A percentile compares a stretch with the other conserved stretches of the same genome.
Evolutionary conservation across 2,329 filamentous ascomycete species (phyloP).

Genomic region (Plectosphaerella cucumerina): DNA sequence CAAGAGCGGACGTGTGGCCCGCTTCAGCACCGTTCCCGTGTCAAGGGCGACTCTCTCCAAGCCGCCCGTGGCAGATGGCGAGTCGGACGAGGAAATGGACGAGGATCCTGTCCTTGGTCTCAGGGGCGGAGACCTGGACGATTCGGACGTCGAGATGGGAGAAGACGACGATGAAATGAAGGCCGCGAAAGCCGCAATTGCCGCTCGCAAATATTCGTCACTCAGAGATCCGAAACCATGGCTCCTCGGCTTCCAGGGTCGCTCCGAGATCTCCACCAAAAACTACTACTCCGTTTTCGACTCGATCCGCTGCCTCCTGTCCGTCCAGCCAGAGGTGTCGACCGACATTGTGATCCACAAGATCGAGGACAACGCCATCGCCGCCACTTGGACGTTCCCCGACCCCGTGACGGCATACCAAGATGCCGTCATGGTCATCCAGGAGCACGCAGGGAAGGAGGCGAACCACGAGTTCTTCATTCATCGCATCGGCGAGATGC

Average conservation of each 20-base stretch:
- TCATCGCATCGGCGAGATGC: conserved; percentile 3
- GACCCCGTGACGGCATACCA: conserved; percentile 5
- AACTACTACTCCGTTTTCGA: background rate
- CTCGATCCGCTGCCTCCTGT: background rate
- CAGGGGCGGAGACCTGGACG: background rate
- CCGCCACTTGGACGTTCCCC: conserved; percentile 4
- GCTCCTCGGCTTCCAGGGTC: background rate
- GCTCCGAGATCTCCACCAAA: background rate
- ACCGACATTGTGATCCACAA: background rate
- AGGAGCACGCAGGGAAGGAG: background rate
- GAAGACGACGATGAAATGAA: background rate
- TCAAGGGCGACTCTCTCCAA: conserved; percentile 3
- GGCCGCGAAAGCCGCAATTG: background rate
- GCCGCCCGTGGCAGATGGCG: conserved; percentile 3
- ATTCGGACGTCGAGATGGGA: background rate
- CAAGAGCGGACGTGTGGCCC: conserved; percentile 13
- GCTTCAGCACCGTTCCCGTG: conserved; percentile 7
- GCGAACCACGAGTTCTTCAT: conserved; percentile 16
- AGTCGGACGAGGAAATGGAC: background rate
- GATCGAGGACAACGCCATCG: background rate
- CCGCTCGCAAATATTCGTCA: too few relatives aligned
- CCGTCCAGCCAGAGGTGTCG: background rate
- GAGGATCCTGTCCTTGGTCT: background rate
- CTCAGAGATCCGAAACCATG: too few relatives aligned
- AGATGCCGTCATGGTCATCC: background rate